These are phyloP conservation scores for Luvunga scandens DNA, from an alignment of 345 rosid genomes.

Conservation along the genomic window DNA sequence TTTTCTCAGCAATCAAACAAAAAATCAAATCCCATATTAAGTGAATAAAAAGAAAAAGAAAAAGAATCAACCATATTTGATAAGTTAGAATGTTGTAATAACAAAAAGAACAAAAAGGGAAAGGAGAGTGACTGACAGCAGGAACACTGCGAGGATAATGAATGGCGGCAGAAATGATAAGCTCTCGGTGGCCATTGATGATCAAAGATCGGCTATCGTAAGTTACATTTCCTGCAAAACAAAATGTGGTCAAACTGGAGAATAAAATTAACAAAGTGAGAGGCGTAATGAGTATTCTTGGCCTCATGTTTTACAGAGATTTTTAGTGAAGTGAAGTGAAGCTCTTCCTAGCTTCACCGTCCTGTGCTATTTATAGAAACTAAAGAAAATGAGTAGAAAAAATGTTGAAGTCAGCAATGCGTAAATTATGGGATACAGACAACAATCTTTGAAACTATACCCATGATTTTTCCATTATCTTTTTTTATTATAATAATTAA, in stretches of 20 bases:
- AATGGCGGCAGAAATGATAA: constrained; percentile 57
- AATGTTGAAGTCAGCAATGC: no score
- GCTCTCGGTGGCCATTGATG: constrained; percentile 47
- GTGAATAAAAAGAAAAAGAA: not conserved
- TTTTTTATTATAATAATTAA: no score
- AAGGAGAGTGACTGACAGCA: constrained; percentile 22
- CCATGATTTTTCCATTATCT: no score
- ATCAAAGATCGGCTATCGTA: constrained; percentile 50
- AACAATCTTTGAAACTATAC: no score
- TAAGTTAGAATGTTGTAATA: not conserved
- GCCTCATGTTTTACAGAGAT: not conserved
- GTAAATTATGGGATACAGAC: no score
- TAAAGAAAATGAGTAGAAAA: not conserved
- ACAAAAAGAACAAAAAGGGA: not conserved
- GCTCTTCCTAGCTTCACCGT: not conserved
- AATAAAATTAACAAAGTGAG: not conserved
- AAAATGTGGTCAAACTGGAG: not conserved
- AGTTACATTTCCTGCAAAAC: constrained; percentile 35
- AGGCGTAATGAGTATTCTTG: not conserved
- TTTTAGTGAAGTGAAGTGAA: not conserved
- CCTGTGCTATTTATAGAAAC: not conserved
- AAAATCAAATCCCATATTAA: not conserved
- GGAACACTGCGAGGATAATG: constrained; percentile 69
- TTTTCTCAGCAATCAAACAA: not conserved
- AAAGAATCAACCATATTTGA: not conserved